Evolutionary conservation across 768 basidiomycete genomes (phyloP).

Genomic region (Filobasidium wieringae): DNA sequence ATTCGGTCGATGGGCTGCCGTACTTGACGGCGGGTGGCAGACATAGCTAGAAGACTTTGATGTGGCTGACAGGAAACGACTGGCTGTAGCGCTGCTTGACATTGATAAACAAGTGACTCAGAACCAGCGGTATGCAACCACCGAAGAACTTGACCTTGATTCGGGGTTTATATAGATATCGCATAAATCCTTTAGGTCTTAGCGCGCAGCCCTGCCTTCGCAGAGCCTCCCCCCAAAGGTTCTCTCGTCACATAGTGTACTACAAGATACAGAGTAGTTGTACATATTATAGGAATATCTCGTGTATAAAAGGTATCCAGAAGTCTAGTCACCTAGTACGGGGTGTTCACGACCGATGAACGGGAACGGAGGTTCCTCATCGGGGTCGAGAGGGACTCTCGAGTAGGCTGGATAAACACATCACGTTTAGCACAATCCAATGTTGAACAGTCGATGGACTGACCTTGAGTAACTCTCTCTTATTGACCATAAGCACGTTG

Average conservation of each 20-base stretch:
- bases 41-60: too few species aligned
- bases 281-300: too few species aligned
- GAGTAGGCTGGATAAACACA: constrained; percentile 12
- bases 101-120: neutral
- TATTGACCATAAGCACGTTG: constrained; percentile 85
- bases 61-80: too few species aligned
- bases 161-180: too few species aligned
- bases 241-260: too few species aligned
- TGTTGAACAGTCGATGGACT: constrained; percentile 42
- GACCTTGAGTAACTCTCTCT: constrained; percentile 77
- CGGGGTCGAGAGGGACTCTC: constrained; percentile 21
- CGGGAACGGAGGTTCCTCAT: constrained; percentile 23
- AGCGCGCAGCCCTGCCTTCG: too few species aligned
- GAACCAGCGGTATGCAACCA: neutral
- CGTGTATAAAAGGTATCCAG: too few species aligned
- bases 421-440: neutral
- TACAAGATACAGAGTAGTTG: too few species aligned
- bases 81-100: neutral
- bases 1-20: neutral
- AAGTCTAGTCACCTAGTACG: too few species aligned
- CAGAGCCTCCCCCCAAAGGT: too few species aligned
- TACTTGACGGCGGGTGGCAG: neutral
- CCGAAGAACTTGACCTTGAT: too few species aligned
- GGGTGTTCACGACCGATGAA: constrained; percentile 30
- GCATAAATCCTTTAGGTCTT: too few species aligned